Conservation (phyloP, 1,139 yeast species). For the Blastobotrys elegans region DNA sequence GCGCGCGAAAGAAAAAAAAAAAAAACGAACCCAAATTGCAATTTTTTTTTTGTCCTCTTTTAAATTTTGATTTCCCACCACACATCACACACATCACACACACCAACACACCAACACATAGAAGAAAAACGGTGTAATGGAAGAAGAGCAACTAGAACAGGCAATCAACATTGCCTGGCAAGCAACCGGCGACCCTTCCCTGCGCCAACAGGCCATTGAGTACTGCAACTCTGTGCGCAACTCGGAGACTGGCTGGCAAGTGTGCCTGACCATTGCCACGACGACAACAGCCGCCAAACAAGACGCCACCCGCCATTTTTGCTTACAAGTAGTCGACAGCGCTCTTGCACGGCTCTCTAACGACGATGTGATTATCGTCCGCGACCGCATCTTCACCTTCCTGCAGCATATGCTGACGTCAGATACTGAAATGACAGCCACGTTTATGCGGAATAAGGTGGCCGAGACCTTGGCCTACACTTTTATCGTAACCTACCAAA, state of each 20-base stretch:
- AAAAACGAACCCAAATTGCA: too few relatives aligned
- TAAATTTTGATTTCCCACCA: background rate
- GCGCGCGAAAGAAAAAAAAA: background rate
- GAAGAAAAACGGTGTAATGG: slow-evolving; percentile 38
- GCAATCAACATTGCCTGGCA: slow-evolving; percentile 88
- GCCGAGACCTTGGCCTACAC: slow-evolving; percentile 68
- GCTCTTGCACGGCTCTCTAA: slow-evolving; percentile 47
- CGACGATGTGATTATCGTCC: slow-evolving; percentile 45
- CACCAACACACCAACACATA: background rate
- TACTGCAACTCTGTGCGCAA: slow-evolving; percentile 71
- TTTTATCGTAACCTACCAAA: slow-evolving; percentile 61
- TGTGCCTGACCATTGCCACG: slow-evolving; percentile 61
- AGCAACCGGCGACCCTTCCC: slow-evolving; percentile 61
- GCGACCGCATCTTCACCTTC: slow-evolving; percentile 46
- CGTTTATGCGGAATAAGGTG: slow-evolving; percentile 70
- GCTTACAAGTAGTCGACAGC: slow-evolving; percentile 75
- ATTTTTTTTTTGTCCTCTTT: background rate
- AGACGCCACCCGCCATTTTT: slow-evolving; percentile 54
- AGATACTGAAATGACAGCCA: slow-evolving; percentile 41
- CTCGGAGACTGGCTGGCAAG: slow-evolving; percentile 74
- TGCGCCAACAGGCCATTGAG: slow-evolving; percentile 79
- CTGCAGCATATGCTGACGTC: slow-evolving; percentile 19
- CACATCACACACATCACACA: background rate
- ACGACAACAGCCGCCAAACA: slow-evolving; percentile 35
- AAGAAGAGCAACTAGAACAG: slow-evolving; percentile 78